Conservation (phyloP, 2,329 filamentous ascomycete species). For the Xylariaceae sp. region DNA sequence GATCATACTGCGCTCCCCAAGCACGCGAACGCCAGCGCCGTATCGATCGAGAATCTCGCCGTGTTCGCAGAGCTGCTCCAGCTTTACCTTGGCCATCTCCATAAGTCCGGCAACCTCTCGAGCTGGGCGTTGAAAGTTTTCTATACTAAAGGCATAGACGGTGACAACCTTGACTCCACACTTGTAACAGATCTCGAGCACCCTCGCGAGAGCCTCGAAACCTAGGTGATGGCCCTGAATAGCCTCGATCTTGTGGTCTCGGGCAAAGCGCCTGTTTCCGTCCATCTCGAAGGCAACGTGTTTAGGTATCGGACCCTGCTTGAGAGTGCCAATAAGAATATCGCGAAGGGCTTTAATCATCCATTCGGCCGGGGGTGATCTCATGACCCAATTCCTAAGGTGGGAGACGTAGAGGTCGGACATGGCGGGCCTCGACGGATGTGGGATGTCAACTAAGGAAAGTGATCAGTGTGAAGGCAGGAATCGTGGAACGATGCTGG, state of each 20-base stretch:
- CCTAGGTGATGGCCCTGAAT: slow-evolving; percentile 94
- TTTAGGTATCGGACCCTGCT: slow-evolving; percentile 85
- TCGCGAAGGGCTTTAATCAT: slow-evolving; percentile 74
- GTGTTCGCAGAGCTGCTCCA: slow-evolving; percentile 86
- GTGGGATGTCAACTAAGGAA: not conserved
- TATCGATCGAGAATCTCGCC: slow-evolving; percentile 91
- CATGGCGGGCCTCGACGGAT: slow-evolving; percentile 34
- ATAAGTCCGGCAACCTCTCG: slow-evolving; percentile 96
- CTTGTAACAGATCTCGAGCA: slow-evolving; percentile 97
- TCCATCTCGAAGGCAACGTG: slow-evolving; percentile 99
- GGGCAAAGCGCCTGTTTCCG: slow-evolving; percentile 89
- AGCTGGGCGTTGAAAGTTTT: slow-evolving; percentile 96
- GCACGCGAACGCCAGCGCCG: slow-evolving; percentile 77
- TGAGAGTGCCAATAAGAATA: slow-evolving; percentile 80
- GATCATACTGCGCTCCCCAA: slow-evolving; percentile 80
- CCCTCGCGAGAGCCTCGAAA: slow-evolving; percentile 88
- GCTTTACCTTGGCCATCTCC: slow-evolving; percentile 95
- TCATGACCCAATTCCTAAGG: slow-evolving; percentile 65
- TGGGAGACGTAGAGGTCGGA: slow-evolving; percentile 49
- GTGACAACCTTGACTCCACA: slow-evolving; percentile 95
- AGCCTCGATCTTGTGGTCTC: slow-evolving; percentile 87
- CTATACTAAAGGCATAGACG: slow-evolving; percentile 97
- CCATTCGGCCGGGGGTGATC: slow-evolving; percentile 91
- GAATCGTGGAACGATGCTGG: too few species aligned
- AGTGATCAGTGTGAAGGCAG: slow-evolving; percentile 1